Evolutionary conservation across 2,329 filamentous ascomycete genomes (phyloP).

Genomic region (Coniella vitis): DNA sequence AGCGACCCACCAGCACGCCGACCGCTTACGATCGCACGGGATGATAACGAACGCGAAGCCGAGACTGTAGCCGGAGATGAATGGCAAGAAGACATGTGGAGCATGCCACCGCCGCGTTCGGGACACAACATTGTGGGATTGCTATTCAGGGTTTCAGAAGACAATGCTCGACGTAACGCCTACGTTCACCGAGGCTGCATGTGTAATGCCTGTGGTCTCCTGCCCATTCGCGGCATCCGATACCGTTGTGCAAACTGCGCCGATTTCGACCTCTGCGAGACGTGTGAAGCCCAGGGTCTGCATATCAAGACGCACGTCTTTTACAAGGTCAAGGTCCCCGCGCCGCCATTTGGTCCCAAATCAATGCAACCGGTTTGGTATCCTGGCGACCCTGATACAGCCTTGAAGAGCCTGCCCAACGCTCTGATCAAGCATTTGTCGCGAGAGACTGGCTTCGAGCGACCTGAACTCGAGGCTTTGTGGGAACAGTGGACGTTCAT

Average conservation of each 20-base stretch:
- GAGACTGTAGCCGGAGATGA: constrained; percentile 33
- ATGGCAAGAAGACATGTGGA: constrained; percentile 40
- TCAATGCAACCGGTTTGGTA: constrained; percentile 82
- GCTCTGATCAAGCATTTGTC: constrained; percentile 61
- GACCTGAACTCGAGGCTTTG: constrained; percentile 81
- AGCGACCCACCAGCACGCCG: constrained; percentile 13
- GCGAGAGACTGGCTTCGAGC: constrained; percentile 70
- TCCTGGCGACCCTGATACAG: constrained; percentile 73
- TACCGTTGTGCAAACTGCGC: constrained; percentile 95
- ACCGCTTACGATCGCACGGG: constrained; percentile 29
- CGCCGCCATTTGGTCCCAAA: constrained; percentile 73
- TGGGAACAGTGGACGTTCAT: constrained; percentile 98
- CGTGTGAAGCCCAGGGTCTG: constrained; percentile 71
- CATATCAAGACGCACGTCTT: constrained; percentile 92
- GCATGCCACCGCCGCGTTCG: constrained; percentile 38
- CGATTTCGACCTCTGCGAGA: constrained; percentile 92
- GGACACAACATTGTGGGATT: constrained; percentile 80
- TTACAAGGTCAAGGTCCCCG: constrained; percentile 89
- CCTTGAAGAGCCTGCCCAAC: constrained; percentile 60
- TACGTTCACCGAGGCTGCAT: constrained; percentile 89
- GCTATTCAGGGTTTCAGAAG: constrained; percentile 87
- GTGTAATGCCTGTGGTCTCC: constrained; percentile 82
- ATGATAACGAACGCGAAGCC: constrained; percentile 18
- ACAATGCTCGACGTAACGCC: constrained; percentile 79
- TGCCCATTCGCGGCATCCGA: constrained; percentile 84